Conservation (phyloP, 208 protist species). For the Acanthamoeba pearcei region DNA sequence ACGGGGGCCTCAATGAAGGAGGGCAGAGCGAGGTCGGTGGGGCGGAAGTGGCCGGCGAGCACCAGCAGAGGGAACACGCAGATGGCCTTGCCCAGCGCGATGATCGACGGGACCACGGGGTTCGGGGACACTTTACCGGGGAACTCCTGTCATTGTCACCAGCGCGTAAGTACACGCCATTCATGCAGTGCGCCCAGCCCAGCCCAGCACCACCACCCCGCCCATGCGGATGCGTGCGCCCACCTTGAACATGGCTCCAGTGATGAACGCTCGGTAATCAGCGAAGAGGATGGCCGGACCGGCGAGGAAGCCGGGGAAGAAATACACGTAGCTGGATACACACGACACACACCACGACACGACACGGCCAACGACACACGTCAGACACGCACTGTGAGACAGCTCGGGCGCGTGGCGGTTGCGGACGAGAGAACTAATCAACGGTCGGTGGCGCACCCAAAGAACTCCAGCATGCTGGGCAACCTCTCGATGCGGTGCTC, state of each 20-base stretch:
- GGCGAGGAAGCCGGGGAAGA: conserved; percentile 83
- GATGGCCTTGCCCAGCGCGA: conserved; percentile 35
- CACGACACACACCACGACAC: no score
- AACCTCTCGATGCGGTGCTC: conserved; percentile 78
- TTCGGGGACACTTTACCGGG: background rate
- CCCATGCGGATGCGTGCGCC: background rate
- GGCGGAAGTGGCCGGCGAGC: conserved; percentile 12
- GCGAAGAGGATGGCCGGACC: conserved; percentile 85
- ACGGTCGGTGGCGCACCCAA: conserved; percentile 69
- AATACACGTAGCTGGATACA: conserved; percentile 77
- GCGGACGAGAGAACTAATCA: no score
- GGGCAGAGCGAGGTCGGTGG: background rate
- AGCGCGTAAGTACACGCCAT: background rate
- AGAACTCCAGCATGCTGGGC: conserved; percentile 84
- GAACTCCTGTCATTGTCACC: background rate
- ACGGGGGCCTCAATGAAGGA: conserved; percentile 4
- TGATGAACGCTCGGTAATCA: conserved; percentile 82
- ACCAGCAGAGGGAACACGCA: conserved; percentile 35
- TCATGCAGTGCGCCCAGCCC: background rate
- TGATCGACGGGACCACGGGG: background rate
- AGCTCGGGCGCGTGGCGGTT: no score
- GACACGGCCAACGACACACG: no score
- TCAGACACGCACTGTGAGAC: no score
- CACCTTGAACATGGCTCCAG: conserved; percentile 75
- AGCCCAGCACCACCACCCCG: background rate